Base-by-base conservation (phyloP, 495 filamentous ascomycete genomes). In the Durotheca rogersii region DNA sequence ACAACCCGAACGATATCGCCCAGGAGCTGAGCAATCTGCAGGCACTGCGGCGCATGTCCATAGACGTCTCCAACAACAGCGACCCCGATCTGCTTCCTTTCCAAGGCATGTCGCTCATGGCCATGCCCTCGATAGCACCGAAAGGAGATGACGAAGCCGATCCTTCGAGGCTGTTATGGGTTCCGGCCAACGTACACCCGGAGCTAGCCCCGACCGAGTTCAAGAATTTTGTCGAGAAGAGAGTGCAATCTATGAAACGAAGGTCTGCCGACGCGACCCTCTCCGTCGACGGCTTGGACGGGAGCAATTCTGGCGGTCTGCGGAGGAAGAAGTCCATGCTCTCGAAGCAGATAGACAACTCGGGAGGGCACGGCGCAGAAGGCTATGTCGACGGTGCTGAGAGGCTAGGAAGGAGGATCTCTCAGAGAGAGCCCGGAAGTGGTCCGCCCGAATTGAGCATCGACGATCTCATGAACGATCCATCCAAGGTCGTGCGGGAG, bases 161-260 rank as follows among this genome's bases (percentile, higher is more conserved):
- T 69, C 80, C 89, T 3, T 88, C 90, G 1, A 81, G 88, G 51
- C 68, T 97, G 39, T 89, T 96, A 46, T 99, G 93, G 93, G 93
- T 99, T 18, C 93, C 93, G 0, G 93, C 93, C 16, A 81, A 90
- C 46, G 74, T 97, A 12, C 93, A 99, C 61, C 93, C 93, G 9
- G 93, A 97, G 70, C 73, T 99, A 21, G 93, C 94, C 19, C 94
- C 93, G 4, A 90, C 85, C 66, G 94, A 96, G 61, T 99, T 97
- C 74, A 95, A 93, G 69, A 88, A 88, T 1, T 99, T 97, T 60
- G 78, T 99, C 0, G 92, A 97, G 62, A 93, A 90, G 35, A 85
- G 89, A 61, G 86, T 95, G 17, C 84, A 94, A 42, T 82, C 88
- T 9, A 95, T 97, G 58, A 86, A 89, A 69, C 75, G 91, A 55